Base-by-base conservation (phyloP, 495 filamentous ascomycete species). In the Aspergillus homomorphus region DNA sequence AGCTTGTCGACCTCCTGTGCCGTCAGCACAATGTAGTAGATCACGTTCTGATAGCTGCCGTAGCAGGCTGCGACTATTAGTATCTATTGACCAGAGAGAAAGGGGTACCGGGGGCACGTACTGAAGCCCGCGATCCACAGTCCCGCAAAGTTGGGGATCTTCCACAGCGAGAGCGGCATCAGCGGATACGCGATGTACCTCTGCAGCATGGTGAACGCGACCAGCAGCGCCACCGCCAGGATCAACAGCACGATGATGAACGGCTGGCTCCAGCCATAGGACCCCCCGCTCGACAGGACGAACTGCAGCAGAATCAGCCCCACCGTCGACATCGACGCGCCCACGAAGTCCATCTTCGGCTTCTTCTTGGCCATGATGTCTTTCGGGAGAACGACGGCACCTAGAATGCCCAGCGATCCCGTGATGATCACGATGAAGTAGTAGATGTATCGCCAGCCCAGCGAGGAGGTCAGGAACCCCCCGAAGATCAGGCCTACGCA, bases 181-280 rank as follows among this genome's bases (percentile, higher is more conserved):
- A 74, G 62, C 2, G 71, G 71, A 23, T 69, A 68, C 12, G 61
- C 61, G 59, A 72, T 68, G 55, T 67, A 72, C 18, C 69, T 70
- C 56, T 74, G 66, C 21, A 65, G 48, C 21, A 75, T 9, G 6
- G 62, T 58, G 53, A 82, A 82, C 6, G 59, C 72, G 20, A 62
- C 64, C 21, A 82, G 70, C 20, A 77, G 65, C 9, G 63, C 57
- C 33, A 80, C 54, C 1, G 77, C 70, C 1, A 77, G 28, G 43
- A 80, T 63, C 19, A 83, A 59, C 0, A 82, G 69, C 7, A 68
- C 70, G 49, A 77, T 74, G 52, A 78, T 70, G 54, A 82, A 81
- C 0, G 79, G 73, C 5, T 58, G 65, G 6, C 60, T 57, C 80
- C 81, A 82, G 23, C 80, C 80, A n/a, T 75, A 74, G 5, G 57